Conservation (phyloP, 768 basidiomycete species). For the Suillus variegatus region DNA sequence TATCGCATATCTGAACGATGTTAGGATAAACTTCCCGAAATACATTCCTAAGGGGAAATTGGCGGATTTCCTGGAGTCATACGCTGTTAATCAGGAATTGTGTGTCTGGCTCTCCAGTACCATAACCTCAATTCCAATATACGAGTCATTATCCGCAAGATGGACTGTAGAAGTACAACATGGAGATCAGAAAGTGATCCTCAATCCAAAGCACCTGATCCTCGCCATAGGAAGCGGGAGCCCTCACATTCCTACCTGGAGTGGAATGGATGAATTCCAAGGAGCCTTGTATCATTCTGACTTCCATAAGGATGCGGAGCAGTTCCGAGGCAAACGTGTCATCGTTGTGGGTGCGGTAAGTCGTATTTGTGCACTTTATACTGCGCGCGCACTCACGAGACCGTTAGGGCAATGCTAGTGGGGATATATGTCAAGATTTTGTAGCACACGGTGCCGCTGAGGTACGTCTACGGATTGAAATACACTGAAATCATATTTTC, state of each 20-base stretch:
- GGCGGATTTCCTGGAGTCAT: constrained; percentile 59
- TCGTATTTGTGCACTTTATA: not conserved
- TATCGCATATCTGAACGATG: not conserved
- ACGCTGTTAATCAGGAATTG: constrained; percentile 54
- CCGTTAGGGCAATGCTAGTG: not conserved
- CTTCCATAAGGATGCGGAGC: constrained; percentile 43
- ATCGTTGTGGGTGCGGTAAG: constrained; percentile 47
- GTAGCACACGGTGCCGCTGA: constrained; percentile 1
- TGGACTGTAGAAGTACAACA: not conserved
- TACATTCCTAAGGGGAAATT: constrained; percentile 33
- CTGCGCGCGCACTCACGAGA: not conserved
- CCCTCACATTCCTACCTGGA: not conserved
- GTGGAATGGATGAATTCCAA: constrained; percentile 46
- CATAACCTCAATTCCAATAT: constrained; percentile 28
- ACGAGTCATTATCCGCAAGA: not conserved
- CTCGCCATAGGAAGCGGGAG: not conserved
- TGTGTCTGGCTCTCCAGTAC: constrained; percentile 55
- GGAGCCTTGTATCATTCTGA: constrained; percentile 53
- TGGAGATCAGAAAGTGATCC: not conserved
- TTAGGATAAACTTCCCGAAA: not conserved
- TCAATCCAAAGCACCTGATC: not conserved
- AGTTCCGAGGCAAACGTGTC: constrained; percentile 57
- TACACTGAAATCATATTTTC: not conserved
- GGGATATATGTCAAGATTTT: constrained; percentile 1
- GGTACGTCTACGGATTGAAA: not conserved